These are phyloP conservation scores for Telopea speciosissima DNA, from an alignment of 177 flowering plant genomes.

Conservation along the genomic window DNA sequence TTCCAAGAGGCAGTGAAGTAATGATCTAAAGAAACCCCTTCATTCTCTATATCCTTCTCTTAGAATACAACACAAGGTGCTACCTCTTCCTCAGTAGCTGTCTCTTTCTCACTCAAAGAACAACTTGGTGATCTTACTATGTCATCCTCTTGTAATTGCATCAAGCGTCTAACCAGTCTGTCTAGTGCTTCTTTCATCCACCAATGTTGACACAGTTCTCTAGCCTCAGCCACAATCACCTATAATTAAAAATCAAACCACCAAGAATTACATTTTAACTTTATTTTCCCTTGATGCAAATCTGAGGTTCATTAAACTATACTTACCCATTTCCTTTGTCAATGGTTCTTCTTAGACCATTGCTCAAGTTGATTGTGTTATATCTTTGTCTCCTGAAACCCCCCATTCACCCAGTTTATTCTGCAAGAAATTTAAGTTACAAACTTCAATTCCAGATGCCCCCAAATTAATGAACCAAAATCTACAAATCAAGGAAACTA, in stretches of 20 bases:
- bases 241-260: slow-evolving; percentile 10
- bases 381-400: slow-evolving; percentile 48
- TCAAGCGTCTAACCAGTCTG: no score
- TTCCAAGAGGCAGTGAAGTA: no score
- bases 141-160: background rate
- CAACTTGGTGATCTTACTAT: background rate
- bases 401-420: slow-evolving; percentile 47
- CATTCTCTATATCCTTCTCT: no score
- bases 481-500: background rate
- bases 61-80: no score
- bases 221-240: slow-evolving; percentile 49
- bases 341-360: slow-evolving; percentile 54
- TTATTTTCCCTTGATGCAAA: background rate
- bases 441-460: no score
- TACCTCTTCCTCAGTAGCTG: background rate
- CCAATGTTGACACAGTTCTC: no score
- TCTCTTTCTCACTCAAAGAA: background rate
- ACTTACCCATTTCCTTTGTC: no score
- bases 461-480: no score
- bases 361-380: slow-evolving; percentile 37
- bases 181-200: no score
- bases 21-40: no score
- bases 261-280: background rate
- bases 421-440: slow-evolving; percentile 22
- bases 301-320: background rate